Evolutionary conservation across 2,329 filamentous ascomycete species (phyloP).

Genomic region (Xylariomycetidae sp.): DNA sequence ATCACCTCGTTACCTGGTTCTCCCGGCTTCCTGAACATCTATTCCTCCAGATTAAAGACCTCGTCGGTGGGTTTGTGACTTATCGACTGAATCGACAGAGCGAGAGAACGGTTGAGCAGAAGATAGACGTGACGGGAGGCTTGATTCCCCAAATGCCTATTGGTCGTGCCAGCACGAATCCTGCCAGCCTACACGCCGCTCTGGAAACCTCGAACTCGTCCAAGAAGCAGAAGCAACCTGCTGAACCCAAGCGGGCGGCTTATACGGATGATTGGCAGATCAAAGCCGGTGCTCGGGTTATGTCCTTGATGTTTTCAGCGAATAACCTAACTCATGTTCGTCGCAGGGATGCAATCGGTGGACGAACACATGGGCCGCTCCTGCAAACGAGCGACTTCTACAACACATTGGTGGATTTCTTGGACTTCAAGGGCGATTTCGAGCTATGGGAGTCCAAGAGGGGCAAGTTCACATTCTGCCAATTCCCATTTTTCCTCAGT

Average conservation of each 20-base stretch:
- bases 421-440: conserved; percentile 80
- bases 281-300: conserved; percentile 69
- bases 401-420: conserved; percentile 76
- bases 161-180: conserved; percentile 51
- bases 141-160: conserved; percentile 68
- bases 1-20: conserved; percentile 73
- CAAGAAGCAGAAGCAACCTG: conserved; percentile 49
- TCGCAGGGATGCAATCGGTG: conserved; percentile 27
- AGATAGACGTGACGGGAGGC: conserved; percentile 56
- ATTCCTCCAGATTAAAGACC: conserved; percentile 68
- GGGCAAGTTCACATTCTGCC: conserved; percentile 78
- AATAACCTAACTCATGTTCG: conserved; percentile 53
- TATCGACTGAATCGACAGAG: conserved; percentile 70
- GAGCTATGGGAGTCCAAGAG: conserved; percentile 76
- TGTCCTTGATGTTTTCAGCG: conserved; percentile 75
- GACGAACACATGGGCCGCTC: conserved; percentile 54
- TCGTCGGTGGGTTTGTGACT: conserved; percentile 72
- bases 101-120: conserved; percentile 56
- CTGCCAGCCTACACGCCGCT: conserved; percentile 72
- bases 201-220: conserved; percentile 48
- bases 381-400: conserved; percentile 83
- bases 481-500: conserved; percentile 86
- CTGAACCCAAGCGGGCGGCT: conserved; percentile 43
- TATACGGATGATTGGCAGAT: conserved; percentile 90
- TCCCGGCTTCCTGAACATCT: conserved; percentile 60